Percentiles rank a stretch among this genome's conserved stretches.
Conservation (phyloP, 148 eudicot genomes). For the Vaccinium myrtillus region DNA sequence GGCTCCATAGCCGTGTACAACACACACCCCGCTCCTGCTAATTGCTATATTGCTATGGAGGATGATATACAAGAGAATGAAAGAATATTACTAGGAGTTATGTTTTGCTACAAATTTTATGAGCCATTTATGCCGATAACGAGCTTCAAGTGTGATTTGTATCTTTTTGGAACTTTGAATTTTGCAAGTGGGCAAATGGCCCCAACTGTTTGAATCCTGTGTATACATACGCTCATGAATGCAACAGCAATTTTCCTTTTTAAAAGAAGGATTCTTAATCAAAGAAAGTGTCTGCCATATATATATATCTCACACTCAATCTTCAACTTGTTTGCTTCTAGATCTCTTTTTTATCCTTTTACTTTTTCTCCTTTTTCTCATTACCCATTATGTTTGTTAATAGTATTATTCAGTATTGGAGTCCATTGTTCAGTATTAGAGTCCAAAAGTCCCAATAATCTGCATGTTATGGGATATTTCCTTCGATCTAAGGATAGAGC, state of each 20-base stretch:
- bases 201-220: neutral
- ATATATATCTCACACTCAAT: neutral
- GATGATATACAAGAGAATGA: no score
- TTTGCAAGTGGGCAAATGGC: neutral
- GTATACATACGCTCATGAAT: no score
- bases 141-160: neutral
- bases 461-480: neutral
- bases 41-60: no score
- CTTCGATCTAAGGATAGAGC: no score
- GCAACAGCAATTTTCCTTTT: neutral
- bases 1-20: no score
- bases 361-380: neutral
- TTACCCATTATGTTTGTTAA: neutral
- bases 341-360: neutral
- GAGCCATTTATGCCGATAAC: neutral
- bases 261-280: constrained; percentile 2
- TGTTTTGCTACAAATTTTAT: no score
- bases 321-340: neutral
- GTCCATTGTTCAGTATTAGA: neutral
- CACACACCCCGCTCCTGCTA: no score
- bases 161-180: neutral
- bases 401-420: neutral
- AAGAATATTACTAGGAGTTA: no score
- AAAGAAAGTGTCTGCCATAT: neutral
- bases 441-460: neutral